A percentile compares a stretch with the other conserved stretches of the same genome.
phyloP scores from a whole-genome alignment of 2,329 filamentous ascomycete genomes.

The Alternaria ventricosa region DNA sequence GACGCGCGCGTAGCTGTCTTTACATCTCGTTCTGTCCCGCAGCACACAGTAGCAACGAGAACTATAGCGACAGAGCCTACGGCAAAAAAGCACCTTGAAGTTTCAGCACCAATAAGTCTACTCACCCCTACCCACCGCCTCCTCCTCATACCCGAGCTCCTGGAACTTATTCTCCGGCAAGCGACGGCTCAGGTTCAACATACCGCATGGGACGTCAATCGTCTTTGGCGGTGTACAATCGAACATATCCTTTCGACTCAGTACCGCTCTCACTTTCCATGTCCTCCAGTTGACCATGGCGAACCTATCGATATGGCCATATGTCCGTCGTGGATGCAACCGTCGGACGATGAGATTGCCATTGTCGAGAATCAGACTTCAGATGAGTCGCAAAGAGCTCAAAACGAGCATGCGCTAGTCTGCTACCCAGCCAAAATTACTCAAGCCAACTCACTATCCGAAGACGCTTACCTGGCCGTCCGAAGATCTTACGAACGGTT shows the following conservation, averaged over 20 bases:
- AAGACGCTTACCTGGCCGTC: neutral
- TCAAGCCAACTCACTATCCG: neutral
- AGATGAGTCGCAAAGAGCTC: neutral
- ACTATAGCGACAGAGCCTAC: neutral
- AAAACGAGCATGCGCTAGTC: neutral
- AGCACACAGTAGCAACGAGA: neutral
- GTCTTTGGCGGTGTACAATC: neutral
- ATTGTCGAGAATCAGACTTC: neutral
- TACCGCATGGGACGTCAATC: neutral
- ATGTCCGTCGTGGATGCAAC: neutral
- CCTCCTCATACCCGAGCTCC: conserved; percentile 1
- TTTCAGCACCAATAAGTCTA: neutral
- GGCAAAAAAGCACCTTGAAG: neutral
- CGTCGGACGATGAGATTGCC: neutral
- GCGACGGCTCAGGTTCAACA: neutral
- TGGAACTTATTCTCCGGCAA: neutral
- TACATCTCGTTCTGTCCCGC: neutral
- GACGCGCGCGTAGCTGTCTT: neutral
- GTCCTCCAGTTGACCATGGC: neutral
- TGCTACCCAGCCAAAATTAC: neutral
- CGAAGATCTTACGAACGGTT: neutral
- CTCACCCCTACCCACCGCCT: neutral
- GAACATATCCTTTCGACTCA: neutral
- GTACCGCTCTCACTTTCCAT: neutral
- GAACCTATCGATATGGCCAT: neutral